These are phyloP conservation scores for Fusarium heterosporum DNA, from an alignment of 2,329 filamentous ascomycete genomes.

Conservation along the genomic window DNA sequence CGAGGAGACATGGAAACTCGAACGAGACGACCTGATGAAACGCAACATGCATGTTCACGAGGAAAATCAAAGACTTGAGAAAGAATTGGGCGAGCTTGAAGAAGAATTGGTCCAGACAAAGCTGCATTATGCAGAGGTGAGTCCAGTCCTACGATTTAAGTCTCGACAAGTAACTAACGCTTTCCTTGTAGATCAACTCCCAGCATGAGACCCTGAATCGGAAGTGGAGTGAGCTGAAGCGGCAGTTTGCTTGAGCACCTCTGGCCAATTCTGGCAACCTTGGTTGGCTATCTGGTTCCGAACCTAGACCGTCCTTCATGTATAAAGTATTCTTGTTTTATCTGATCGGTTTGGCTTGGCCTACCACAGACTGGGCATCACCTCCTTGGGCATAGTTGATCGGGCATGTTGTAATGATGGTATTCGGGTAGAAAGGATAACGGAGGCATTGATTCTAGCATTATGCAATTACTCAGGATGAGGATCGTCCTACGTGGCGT, in stretches of 20 bases:
- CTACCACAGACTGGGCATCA: conserved; percentile 17
- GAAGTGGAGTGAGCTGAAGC: conserved; percentile 80
- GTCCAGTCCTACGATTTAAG: conserved; percentile 49
- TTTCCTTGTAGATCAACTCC: conserved; percentile 70
- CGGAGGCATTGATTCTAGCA: conserved; percentile 34
- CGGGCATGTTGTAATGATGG: conserved; percentile 41
- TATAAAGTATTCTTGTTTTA: conserved; percentile 44
- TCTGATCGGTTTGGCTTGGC: conserved; percentile 16
- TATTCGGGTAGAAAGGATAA: conserved; percentile 23
- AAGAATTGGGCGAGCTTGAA: conserved; percentile 91
- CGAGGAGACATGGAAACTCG: conserved; percentile 81
- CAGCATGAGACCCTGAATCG: conserved; percentile 78
- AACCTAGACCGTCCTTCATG: conserved; percentile 35
- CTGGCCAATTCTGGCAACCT: background rate
- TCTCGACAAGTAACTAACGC: conserved; percentile 27
- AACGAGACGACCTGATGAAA: conserved; percentile 93
- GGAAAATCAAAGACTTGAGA: conserved; percentile 88
- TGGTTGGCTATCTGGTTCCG: conserved; percentile 28
- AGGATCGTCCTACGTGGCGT: conserved; percentile 15
- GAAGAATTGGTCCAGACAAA: conserved; percentile 92
- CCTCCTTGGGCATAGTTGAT: conserved; percentile 28
- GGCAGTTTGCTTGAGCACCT: conserved; percentile 61
- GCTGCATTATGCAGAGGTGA: conserved; percentile 94
- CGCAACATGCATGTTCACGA: conserved; percentile 94
- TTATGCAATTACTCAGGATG: conserved; percentile 32